Base-by-base conservation (phyloP, 169 alveolate species). In the Eimeria necatrix region DNA sequence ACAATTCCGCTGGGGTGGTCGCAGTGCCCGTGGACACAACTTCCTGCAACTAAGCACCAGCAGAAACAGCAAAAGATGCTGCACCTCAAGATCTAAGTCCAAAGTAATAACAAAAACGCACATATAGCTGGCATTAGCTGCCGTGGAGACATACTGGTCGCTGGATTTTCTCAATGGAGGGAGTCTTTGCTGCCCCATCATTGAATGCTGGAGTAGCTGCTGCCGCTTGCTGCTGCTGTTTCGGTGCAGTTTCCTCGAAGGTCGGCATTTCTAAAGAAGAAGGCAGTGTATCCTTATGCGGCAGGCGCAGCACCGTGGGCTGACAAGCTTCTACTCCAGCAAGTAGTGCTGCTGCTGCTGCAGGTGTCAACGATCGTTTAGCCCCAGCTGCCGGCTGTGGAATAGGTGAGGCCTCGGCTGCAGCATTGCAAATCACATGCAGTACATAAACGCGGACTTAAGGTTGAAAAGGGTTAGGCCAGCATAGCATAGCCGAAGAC, bases 241-340 rank as follows among this genome's bases (percentile, higher is more conserved):
- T 18, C 52, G 51, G 20, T 9, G 68, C 51, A 18, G 46, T 51
- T 49, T 51, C 70, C 53, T 51, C 71, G 24, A 52, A 12, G 24
- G 89, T 80, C 7, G 89, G 51, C 70, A 48, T 51, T 68, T 80
- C 89, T 68, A 52, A 52, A 60, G 89, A 80, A 9, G 89, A 80
- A 80, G 89, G 89, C 89, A 80, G 24, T 24, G 89, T 80, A 4
- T 49, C 89, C 51, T 49, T 80, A 24, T 80, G 89, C 18, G 89
- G 89, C 89, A 80, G 26, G 59, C 89, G 70, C 70, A 80, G 51
- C 71, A 80, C 89, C 68, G 51, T 48, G 73, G 89, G 89, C 52
- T 78, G 51, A 18, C 9, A 22, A 10, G 26, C 70, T 80, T 51
- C 52, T 52, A n/a, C 89, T 80, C 24, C 52, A n/a, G n/a, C 53